Percentiles rank a stretch among this genome's conserved stretches.
Conservation (phyloP, 108 stramenopile species). For the Fragilariopsis cylindrus region DNA sequence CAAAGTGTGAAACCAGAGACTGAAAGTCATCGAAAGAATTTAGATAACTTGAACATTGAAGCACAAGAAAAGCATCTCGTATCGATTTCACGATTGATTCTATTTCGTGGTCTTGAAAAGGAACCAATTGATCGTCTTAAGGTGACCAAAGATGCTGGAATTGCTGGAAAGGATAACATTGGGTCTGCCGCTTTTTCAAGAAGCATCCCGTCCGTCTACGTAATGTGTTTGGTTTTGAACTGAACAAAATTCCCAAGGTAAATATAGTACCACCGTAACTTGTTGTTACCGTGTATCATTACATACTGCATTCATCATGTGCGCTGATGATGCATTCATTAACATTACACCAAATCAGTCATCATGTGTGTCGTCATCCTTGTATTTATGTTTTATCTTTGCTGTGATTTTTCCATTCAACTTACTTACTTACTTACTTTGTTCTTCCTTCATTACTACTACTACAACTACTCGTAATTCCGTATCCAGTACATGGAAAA, state of each 20-base stretch:
- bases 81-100: constrained; percentile 56
- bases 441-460: too few species aligned
- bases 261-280: too few species aligned
- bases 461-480: too few species aligned
- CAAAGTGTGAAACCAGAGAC: constrained; percentile 54
- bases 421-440: too few species aligned
- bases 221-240: constrained; percentile 79
- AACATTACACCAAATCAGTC: too few species aligned
- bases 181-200: constrained; percentile 51
- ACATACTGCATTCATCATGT: too few species aligned
- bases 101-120: constrained; percentile 76
- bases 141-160: constrained; percentile 64
- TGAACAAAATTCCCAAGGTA: constrained; percentile 45
- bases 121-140: constrained; percentile 79
- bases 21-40: constrained; percentile 47
- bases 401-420: too few species aligned
- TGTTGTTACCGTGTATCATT: too few species aligned
- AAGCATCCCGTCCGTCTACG: constrained; percentile 58
- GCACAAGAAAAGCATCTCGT: constrained; percentile 58
- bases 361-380: too few species aligned
- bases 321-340: too few species aligned
- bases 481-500: constrained; percentile 46
- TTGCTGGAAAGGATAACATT: constrained; percentile 36
- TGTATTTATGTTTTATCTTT: too few species aligned
- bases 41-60: constrained; percentile 48